phyloP scores from a whole-genome alignment of 176 grass and related monocot species.

The Eragrostis curvula region DNA sequence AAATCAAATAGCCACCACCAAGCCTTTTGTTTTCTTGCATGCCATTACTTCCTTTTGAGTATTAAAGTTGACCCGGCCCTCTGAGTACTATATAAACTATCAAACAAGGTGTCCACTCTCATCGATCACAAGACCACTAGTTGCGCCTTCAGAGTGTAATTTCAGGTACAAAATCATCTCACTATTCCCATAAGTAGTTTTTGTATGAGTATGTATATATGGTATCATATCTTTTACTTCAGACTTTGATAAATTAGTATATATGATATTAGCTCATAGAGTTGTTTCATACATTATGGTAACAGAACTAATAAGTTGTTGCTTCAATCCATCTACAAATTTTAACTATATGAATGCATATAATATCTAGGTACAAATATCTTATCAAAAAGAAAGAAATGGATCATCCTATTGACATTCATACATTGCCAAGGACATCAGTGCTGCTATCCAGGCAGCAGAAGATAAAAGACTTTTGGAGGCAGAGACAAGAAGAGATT shows the following conservation, averaged over 20 bases:
- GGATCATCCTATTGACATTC: not conserved
- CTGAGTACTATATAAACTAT: conserved; percentile 15
- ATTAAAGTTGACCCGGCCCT: not conserved
- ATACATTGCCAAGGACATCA: not conserved
- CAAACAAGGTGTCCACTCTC: not conserved
- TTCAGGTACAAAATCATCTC: not conserved
- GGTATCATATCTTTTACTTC: not conserved
- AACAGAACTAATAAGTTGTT: not conserved
- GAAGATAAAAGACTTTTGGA: conserved; percentile 8
- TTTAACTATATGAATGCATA: not conserved
- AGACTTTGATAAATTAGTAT: not conserved
- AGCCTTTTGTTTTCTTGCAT: not conserved
- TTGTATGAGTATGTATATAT: too few relatives aligned
- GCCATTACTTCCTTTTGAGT: not conserved
- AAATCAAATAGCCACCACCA: not conserved
- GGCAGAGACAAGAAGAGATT: not conserved
- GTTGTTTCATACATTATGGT: not conserved
- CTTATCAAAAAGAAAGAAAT: not conserved
- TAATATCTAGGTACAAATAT: not conserved
- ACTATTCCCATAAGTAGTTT: not conserved
- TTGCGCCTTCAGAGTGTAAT: not conserved
- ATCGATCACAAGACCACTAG: not conserved
- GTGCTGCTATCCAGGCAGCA: not conserved
- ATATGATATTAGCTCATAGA: not conserved
- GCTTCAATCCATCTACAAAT: too few relatives aligned